Percentiles rank a stretch among this genome's conserved stretches.
phyloP scores from a whole-genome alignment of 1,284 basidiomycete species.

The Cutaneotrichosporon curvatum region DNA sequence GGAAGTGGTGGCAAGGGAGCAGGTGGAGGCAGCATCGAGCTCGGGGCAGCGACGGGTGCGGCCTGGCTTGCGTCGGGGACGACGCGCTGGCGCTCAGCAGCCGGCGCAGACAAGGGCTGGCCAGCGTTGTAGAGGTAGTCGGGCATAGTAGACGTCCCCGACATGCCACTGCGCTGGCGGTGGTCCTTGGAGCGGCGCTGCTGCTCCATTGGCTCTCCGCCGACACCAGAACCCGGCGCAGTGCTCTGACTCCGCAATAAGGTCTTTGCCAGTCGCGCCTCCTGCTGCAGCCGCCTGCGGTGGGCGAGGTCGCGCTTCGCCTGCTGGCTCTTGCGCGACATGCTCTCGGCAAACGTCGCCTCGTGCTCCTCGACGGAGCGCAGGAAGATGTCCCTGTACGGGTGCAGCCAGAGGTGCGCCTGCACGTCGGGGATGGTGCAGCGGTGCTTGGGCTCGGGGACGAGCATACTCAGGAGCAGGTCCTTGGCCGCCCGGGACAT shows the following conservation, averaged over 20 bases:
- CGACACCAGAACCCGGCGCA: conserved; percentile 22
- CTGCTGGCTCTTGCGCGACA: conserved; percentile 69
- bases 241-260: conserved; percentile 37
- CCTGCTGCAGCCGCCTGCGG: conserved; percentile 34
- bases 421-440: conserved; percentile 69
- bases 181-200: conserved; percentile 25
- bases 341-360: conserved; percentile 69
- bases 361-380: conserved; percentile 72
- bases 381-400: conserved; percentile 61
- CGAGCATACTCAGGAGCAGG: conserved; percentile 73
- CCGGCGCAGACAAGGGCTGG: neutral
- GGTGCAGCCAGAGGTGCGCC: conserved; percentile 72
- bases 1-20: neutral
- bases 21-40: neutral
- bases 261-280: conserved; percentile 28
- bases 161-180: conserved; percentile 46
- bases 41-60: neutral
- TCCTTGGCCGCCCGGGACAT: conserved; percentile 71
- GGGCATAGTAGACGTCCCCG: conserved; percentile 42
- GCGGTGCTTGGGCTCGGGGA: conserved; percentile 68
- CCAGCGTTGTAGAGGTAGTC: conserved; percentile 34
- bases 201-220: conserved; percentile 20
- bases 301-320: conserved; percentile 57
- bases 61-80: neutral
- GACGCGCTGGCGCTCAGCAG: neutral